A percentile compares a stretch with the other conserved stretches of the same genome.
These are phyloP conservation scores for Cladosporium austrohemisphaericum DNA, from an alignment of 2,329 filamentous ascomycete genomes.

Conservation along the genomic window DNA sequence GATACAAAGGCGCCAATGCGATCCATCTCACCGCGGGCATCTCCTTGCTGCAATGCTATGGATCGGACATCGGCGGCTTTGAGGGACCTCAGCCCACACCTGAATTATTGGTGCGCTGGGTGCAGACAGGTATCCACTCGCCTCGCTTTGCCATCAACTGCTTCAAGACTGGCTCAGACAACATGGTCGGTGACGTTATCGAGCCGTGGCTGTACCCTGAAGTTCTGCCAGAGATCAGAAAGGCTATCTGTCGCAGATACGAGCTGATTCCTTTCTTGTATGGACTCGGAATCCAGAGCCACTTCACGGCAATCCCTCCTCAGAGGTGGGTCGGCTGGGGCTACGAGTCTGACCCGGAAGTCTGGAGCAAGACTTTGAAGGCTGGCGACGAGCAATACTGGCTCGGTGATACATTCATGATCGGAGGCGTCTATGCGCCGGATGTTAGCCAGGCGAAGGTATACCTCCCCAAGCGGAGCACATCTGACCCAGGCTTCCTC, in stretches of 20 bases:
- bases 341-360: constrained; percentile 62
- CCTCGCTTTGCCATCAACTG: constrained; percentile 73
- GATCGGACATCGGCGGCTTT: constrained; percentile 73
- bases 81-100: constrained; percentile 69
- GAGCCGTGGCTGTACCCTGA: constrained; percentile 76
- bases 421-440: constrained; percentile 65
- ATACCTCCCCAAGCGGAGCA: constrained; percentile 55
- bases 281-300: constrained; percentile 59
- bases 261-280: constrained; percentile 70
- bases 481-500: constrained; percentile 52
- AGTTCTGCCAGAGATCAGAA: constrained; percentile 59
- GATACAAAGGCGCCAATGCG: constrained; percentile 69
- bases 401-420: constrained; percentile 63
- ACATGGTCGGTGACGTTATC: constrained; percentile 66
- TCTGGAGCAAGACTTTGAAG: constrained; percentile 58
- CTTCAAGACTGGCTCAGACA: constrained; percentile 69
- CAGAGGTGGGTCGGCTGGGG: constrained; percentile 73
- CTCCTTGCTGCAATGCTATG: constrained; percentile 60
- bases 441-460: constrained; percentile 53
- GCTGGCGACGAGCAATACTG: constrained; percentile 69
- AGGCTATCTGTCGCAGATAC: constrained; percentile 66
- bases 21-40: constrained; percentile 65
- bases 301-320: constrained; percentile 58
- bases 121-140: constrained; percentile 67
- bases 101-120: constrained; percentile 68